A percentile compares a stretch with the other conserved stretches of the same genome.
These are phyloP conservation scores for Ceratobasidium sp. DNA, from an alignment of 1,284 basidiomycete genomes.

Conservation along the genomic window DNA sequence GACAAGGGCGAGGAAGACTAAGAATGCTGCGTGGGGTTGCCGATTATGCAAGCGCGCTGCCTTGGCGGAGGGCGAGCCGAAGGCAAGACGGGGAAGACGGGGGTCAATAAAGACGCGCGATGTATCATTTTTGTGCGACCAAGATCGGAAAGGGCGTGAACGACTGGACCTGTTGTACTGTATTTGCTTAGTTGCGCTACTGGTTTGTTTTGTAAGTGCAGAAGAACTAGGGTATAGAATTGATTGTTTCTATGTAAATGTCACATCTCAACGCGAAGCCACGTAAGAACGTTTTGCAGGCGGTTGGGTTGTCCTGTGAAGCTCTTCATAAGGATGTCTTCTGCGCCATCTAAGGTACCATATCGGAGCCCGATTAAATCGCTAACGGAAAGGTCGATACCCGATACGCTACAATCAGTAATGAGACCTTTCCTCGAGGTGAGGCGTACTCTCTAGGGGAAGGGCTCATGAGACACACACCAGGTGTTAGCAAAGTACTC, in stretches of 20 bases:
- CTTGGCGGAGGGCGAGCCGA: conserved; percentile 23
- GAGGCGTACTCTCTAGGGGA: conserved; percentile 52
- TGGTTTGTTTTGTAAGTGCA: conserved; percentile 28
- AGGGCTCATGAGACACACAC: neutral
- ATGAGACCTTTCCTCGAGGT: conserved; percentile 57
- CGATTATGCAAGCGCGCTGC: conserved; percentile 36
- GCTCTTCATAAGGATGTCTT: conserved; percentile 32
- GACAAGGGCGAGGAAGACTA: conserved; percentile 18
- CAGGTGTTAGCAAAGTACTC: conserved; percentile 48
- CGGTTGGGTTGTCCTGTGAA: conserved; percentile 4
- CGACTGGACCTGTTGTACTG: conserved; percentile 21
- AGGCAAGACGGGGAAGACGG: conserved; percentile 19
- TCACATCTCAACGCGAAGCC: conserved; percentile 39
- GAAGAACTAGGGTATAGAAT: conserved; percentile 21
- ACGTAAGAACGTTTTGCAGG: conserved; percentile 24
- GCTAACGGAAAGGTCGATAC: conserved; percentile 32
- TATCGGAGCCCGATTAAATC: conserved; percentile 52
- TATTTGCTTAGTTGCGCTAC: conserved; percentile 24
- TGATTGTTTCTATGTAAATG: neutral
- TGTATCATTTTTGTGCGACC: conserved; percentile 30
- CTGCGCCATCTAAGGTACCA: conserved; percentile 50
- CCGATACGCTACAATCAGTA: conserved; percentile 50
- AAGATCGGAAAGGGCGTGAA: neutral
- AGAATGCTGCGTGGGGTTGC: conserved; percentile 34
- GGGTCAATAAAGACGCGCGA: conserved; percentile 4